These are phyloP conservation scores for Berberis vulgaris DNA, from an alignment of 164 flowering plant species.

Conservation along the genomic window DNA sequence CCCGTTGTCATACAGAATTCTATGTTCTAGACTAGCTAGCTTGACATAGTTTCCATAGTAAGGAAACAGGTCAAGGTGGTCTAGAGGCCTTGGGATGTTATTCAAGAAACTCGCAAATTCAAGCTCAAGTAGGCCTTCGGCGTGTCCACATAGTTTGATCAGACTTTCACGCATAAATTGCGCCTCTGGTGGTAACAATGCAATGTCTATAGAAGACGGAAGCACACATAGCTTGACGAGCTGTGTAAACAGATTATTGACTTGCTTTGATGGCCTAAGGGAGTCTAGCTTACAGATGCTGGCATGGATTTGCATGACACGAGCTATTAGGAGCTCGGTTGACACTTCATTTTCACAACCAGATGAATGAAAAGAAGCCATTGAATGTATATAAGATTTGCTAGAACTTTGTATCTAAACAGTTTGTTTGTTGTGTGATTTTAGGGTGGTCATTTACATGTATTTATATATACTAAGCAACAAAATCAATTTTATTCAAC, in stretches of 20 bases:
- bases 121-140: conserved; percentile 45
- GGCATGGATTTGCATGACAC: conserved; percentile 26
- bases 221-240: conserved; percentile 35
- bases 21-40: conserved; percentile 31
- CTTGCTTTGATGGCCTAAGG: conserved; percentile 37
- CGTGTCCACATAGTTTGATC: conserved; percentile 31
- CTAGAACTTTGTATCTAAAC: too few relatives aligned
- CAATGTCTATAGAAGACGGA: conserved; percentile 32
- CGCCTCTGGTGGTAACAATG: conserved; percentile 13
- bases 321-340: conserved; percentile 21
- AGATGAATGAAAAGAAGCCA: conserved; percentile 26
- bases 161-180: conserved; percentile 34
- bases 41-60: conserved; percentile 48
- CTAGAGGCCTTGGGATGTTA: conserved; percentile 23
- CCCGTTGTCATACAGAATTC: conserved; percentile 24
- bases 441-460: too few relatives aligned
- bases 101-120: conserved; percentile 24
- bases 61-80: conserved; percentile 41
- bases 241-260: conserved; percentile 35
- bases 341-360: conserved; percentile 12
- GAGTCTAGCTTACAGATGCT: conserved; percentile 35
- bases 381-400: conserved; percentile 3
- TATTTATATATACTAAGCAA: too few relatives aligned
- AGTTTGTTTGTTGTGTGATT: too few relatives aligned
- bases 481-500: too few relatives aligned